Base-by-base conservation (phyloP, 164 flowering plant species). In the Taxillus chinensis region DNA sequence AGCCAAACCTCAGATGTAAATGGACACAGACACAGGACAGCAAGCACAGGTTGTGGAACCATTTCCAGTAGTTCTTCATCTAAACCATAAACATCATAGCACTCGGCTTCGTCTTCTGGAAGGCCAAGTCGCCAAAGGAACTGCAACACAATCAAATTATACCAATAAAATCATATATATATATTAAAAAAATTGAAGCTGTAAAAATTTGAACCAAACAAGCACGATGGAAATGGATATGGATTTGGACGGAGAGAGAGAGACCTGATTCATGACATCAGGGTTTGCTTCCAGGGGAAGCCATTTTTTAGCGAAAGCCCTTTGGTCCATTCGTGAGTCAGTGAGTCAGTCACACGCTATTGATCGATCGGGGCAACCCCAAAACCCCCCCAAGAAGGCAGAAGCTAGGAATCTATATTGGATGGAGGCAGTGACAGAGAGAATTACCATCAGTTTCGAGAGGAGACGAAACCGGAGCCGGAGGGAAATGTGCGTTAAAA, bases 231-330 rank as follows among this genome's bases (percentile, higher is more conserved):
- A 27, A 27, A 27, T 27, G 27, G 27, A 27, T 27, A 27, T 27
- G 27, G 27, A 27, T 27, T 27, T 0, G 27, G 14, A 4, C 58
- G 12, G 41, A 48, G 43, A 39, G 10, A 4, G 51, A 7, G 7
- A 56, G 56, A 84, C 99, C 97, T 95, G 97, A 67, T 95, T 95
- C 99, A 95, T 95, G 59, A 95, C 81, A 59, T 95, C 97, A 27
- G 99, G 99, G 61, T 95, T 95, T 10, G 99, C 95, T 86, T 95
- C 96, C 63, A 91, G 93, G 67, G 99, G 99, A 79, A 93, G 91
- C 99, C 99, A 90, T 66, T 77, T 77, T 73, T 93, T 93, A 8
- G 85, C 79, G 15, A 83, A 71, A 67, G 87, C 62, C 45, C 71
- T 68, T 63, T 80, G 83, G 62, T 70, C 83, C 49, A 60, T 14